phyloP scores from a whole-genome alignment of 2,329 filamentous ascomycete species.

The Penicillium sp. region DNA sequence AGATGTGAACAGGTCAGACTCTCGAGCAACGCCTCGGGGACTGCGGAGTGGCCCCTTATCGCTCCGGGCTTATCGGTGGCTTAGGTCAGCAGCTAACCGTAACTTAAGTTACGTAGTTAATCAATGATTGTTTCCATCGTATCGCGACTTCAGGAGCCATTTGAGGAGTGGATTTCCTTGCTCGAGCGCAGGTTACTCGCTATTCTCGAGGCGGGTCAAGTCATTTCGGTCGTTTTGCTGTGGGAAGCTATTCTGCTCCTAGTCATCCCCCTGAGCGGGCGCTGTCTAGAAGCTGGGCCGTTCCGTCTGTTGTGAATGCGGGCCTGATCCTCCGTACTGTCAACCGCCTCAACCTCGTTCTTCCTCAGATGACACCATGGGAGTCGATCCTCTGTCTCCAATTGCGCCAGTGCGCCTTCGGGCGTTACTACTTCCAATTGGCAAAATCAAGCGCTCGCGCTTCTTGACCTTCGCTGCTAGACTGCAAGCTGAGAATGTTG shows the following conservation, averaged over 20 bases:
- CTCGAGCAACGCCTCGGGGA: conserved; percentile 17
- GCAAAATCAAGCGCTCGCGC: conserved; percentile 78
- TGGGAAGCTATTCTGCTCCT: conserved; percentile 1
- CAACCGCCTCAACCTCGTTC: conserved; percentile 37
- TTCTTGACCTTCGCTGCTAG: conserved; percentile 79
- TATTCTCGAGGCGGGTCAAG: conserved; percentile 2
- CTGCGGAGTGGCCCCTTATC: conserved; percentile 22
- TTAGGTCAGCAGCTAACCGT: conserved; percentile 15
- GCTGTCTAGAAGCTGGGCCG: conserved; percentile 27
- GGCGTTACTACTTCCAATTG: conserved; percentile 82
- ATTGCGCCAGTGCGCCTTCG: conserved; percentile 89
- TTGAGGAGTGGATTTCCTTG: conserved; percentile 12
- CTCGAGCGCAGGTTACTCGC: conserved; percentile 7
- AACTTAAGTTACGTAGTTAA: conserved; percentile 13
- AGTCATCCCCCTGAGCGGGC: conserved; percentile 19
- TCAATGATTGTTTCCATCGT: conserved; percentile 16
- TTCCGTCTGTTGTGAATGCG: conserved; percentile 35
- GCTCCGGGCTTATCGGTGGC: conserved; percentile 25
- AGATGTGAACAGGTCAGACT: not conserved
- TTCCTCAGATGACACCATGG: conserved; percentile 67
- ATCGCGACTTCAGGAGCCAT: conserved; percentile 16
- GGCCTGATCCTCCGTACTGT: conserved; percentile 32
- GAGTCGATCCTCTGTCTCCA: conserved; percentile 84
- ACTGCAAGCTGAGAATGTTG: conserved; percentile 76
- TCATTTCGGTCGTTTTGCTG: conserved; percentile 1